Evolutionary conservation across 257 asterid genomes (phyloP).

Genomic region (Lantana camara): DNA sequence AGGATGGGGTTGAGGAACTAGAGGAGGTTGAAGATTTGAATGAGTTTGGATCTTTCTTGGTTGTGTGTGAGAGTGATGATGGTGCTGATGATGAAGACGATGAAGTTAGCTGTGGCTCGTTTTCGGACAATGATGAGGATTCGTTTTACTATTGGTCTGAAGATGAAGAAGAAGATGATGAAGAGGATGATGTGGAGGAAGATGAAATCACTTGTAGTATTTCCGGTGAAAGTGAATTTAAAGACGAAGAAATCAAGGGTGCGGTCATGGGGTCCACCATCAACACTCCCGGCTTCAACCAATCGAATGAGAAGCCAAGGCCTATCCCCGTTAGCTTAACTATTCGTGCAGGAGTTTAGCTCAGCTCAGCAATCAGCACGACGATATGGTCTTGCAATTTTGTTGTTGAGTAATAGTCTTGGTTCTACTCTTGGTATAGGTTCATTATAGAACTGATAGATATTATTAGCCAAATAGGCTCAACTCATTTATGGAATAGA

Average conservation of each 20-base stretch:
- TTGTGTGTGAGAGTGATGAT: conserved; percentile 54
- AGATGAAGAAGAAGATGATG: conserved; percentile 44
- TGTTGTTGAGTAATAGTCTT: conserved; percentile 31
- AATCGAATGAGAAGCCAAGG: conserved; percentile 31
- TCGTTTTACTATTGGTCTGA: conserved; percentile 50
- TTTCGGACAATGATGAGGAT: conserved; percentile 44
- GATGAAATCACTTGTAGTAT: conserved; percentile 39
- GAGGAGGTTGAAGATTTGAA: conserved; percentile 59
- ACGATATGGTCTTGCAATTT: conserved; percentile 36
- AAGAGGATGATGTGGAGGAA: conserved; percentile 18
- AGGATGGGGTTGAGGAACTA: conserved; percentile 36
- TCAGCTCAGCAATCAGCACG: neutral
- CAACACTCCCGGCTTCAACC: conserved; percentile 31
- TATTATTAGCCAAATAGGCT: conserved; percentile 21
- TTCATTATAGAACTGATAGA: conserved; percentile 27
- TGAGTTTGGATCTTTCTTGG: conserved; percentile 46
- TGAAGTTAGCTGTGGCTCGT: conserved; percentile 36
- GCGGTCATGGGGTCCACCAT: conserved; percentile 10
- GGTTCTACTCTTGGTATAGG: neutral
- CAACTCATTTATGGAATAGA: conserved; percentile 28
- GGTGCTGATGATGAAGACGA: conserved; percentile 47
- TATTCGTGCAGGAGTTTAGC: conserved; percentile 62
- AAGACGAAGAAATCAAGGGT: conserved; percentile 35
- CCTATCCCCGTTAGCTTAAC: conserved; percentile 50
- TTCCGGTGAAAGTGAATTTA: conserved; percentile 33